phyloP scores from a whole-genome alignment of 345 rosid genomes.

The Fremontodendron californicum region DNA sequence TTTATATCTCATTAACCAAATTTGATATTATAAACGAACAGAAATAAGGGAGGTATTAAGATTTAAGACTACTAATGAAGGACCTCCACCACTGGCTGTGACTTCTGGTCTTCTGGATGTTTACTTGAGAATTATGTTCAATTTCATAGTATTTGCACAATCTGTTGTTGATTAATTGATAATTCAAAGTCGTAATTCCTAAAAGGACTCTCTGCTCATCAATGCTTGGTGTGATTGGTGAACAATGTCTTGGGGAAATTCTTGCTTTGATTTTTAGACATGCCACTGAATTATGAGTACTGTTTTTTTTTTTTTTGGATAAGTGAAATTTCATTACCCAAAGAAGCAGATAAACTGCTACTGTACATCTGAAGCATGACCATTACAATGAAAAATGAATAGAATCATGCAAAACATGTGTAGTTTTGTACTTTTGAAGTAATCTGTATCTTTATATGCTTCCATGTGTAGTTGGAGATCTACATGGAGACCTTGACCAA shows the following conservation, averaged over 20 bases:
- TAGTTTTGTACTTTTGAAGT: not conserved
- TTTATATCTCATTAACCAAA: not conserved
- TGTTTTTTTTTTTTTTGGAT: too few relatives aligned
- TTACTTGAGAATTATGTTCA: not conserved
- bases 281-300: not conserved
- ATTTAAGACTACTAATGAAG: not conserved
- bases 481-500: conserved; percentile 83
- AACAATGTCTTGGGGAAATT: not conserved
- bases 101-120: not conserved
- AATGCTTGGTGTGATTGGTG: not conserved
- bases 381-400: too few relatives aligned
- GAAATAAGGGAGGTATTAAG: not conserved
- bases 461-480: conserved; percentile 59
- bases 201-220: not conserved
- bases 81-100: not conserved
- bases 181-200: not conserved
- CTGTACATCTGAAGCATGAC: too few relatives aligned
- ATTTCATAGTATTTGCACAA: not conserved
- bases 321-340: too few relatives aligned
- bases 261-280: not conserved
- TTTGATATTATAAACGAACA: not conserved
- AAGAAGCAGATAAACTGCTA: too few relatives aligned
- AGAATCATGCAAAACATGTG: too few relatives aligned
- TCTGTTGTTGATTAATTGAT: not conserved
- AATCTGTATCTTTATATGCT: conserved; percentile 6